Conservation (phyloP, 1,139 yeast genomes). For the Blastobotrys ciferrii region DNA sequence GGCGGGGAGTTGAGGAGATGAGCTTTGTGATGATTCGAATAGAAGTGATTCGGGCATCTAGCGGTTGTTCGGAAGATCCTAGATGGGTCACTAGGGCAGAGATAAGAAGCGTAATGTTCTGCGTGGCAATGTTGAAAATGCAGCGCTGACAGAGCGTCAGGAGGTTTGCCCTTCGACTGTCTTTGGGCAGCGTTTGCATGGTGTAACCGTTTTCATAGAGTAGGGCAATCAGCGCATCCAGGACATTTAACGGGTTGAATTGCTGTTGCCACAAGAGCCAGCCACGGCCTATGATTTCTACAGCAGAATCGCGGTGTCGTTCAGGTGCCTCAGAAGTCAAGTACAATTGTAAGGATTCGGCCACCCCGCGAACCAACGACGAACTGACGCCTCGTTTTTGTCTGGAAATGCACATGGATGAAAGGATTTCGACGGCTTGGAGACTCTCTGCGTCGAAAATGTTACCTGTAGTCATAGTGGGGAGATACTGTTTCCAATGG, state of each 20-base stretch:
- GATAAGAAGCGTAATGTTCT: slow-evolving; percentile 26
- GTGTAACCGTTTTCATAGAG: slow-evolving; percentile 24
- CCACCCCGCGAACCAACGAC: slow-evolving; percentile 16
- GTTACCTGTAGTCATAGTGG: slow-evolving; percentile 14
- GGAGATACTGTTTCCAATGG: slow-evolving; percentile 19
- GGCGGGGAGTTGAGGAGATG: slow-evolving; percentile 15
- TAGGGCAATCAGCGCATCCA: slow-evolving; percentile 24
- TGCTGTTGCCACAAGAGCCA: slow-evolving; percentile 31
- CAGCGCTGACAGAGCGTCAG: slow-evolving; percentile 22
- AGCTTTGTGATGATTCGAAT: slow-evolving; percentile 25
- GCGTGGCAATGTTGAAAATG: slow-evolving; percentile 26
- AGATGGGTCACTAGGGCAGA: slow-evolving; percentile 28
- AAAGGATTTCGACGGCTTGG: slow-evolving; percentile 21
- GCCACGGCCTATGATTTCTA: slow-evolving; percentile 29
- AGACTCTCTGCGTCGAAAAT: slow-evolving; percentile 14
- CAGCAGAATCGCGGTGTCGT: slow-evolving; percentile 22
- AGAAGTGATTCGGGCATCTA: slow-evolving; percentile 27
- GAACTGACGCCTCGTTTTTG: not conserved
- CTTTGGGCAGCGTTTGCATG: no score
- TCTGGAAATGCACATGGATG: slow-evolving; percentile 15
- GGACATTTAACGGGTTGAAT: slow-evolving; percentile 27
- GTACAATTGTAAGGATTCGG: slow-evolving; percentile 27
- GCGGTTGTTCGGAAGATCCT: slow-evolving; percentile 20
- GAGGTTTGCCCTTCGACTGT: not conserved
- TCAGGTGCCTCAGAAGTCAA: slow-evolving; percentile 22